Conservation (phyloP, 1,284 basidiomycete species). For the Ganoderma lucidum region DNA sequence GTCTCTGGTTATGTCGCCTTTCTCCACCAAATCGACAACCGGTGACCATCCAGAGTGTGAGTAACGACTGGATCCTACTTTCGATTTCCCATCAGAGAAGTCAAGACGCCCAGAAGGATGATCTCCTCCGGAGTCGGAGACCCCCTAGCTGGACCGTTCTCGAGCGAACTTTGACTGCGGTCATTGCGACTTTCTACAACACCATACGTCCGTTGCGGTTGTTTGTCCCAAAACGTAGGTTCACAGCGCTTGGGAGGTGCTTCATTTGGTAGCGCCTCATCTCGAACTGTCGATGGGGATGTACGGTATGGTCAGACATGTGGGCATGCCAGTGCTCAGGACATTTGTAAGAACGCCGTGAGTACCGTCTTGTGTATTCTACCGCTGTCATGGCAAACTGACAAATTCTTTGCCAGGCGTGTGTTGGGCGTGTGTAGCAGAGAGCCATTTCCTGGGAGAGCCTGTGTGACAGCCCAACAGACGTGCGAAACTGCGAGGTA, state of each 20-base stretch:
- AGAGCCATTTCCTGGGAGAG: not conserved
- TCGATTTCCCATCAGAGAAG: conserved; percentile 4
- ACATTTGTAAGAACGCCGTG: not conserved
- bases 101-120: conserved; percentile 3
- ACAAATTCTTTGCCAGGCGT: not conserved
- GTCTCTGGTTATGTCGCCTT: not conserved
- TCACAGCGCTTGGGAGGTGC: not conserved
- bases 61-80: conserved; percentile 1
- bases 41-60: not conserved
- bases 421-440: not conserved
- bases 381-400: not conserved
- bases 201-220: not conserved
- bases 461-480: not conserved
- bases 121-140: not conserved
- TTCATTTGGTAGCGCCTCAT: not conserved
- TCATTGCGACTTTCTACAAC: not conserved
- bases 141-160: conserved; percentile 10
- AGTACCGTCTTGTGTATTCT: not conserved
- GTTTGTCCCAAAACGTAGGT: not conserved
- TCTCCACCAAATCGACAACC: not conserved
- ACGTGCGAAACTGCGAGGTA: not conserved
- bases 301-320: not conserved
- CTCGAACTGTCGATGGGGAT: not conserved
- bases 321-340: not conserved
- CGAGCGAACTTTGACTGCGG: conserved; percentile 6